Evolutionary conservation across 1,139 yeast genomes (phyloP).

Genomic region (Saccharomyces hybrid): DNA sequence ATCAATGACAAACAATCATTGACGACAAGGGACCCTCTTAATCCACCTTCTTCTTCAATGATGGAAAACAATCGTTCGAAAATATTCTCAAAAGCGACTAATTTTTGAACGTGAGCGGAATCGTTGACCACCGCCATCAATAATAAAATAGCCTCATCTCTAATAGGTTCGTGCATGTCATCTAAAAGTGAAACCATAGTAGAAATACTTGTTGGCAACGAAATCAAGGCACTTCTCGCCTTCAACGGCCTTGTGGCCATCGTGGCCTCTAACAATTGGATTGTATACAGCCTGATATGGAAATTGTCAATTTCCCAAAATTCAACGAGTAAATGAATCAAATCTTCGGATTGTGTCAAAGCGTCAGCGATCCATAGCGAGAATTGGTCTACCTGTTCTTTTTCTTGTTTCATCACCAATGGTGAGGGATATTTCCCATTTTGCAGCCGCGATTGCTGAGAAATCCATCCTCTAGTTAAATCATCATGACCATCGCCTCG

Average conservation of each 20-base stretch:
- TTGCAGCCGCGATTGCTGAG: slow-evolving; percentile 67
- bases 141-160: slow-evolving; percentile 82
- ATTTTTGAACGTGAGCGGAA: slow-evolving; percentile 80
- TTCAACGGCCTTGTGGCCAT: slow-evolving; percentile 68
- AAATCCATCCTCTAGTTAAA: slow-evolving; percentile 55
- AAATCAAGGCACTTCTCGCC: slow-evolving; percentile 66
- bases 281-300: slow-evolving; percentile 69
- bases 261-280: slow-evolving; percentile 80
- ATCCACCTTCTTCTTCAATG: slow-evolving; percentile 81
- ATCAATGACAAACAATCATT: slow-evolving; percentile 81
- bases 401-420: slow-evolving; percentile 48
- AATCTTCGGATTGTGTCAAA: slow-evolving; percentile 61
- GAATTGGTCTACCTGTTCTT: slow-evolving; percentile 61
- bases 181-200: slow-evolving; percentile 61
- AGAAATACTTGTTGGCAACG: slow-evolving; percentile 75
- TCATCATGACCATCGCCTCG: slow-evolving; percentile 52
- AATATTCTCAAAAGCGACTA: slow-evolving; percentile 91
- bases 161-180: slow-evolving; percentile 74
- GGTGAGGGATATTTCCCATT: slow-evolving; percentile 88
- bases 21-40: slow-evolving; percentile 79
- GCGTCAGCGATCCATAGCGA: slow-evolving; percentile 96
- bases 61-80: slow-evolving; percentile 75
- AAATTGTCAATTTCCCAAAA: slow-evolving; percentile 57
- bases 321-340: slow-evolving; percentile 51
- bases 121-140: slow-evolving; percentile 76